A percentile compares a stretch with the other conserved stretches of the same genome.
Evolutionary conservation across 768 basidiomycete species (phyloP).

Genomic region (Calocera viscosa): DNA sequence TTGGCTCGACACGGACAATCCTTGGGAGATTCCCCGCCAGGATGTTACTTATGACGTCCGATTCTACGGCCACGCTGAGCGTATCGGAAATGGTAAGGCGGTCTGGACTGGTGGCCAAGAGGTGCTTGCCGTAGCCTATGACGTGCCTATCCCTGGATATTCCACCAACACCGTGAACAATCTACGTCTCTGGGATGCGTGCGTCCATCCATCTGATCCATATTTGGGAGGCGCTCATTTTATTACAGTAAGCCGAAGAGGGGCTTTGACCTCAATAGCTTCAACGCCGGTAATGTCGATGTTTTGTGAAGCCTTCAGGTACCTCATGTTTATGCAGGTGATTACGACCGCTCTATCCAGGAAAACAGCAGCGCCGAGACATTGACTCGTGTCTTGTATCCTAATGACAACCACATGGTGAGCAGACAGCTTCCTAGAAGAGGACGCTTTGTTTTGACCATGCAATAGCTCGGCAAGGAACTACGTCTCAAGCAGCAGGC

Average conservation of each 20-base stretch:
- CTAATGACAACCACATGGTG: constrained; percentile 70
- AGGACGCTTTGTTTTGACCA: background rate
- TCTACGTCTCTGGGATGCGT: constrained; percentile 3
- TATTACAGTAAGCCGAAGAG: constrained; percentile 54
- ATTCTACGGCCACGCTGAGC: constrained; percentile 77
- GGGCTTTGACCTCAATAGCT: constrained; percentile 86
- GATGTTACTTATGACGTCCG: constrained; percentile 78
- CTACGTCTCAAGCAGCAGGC: constrained; percentile 89
- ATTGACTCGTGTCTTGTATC: constrained; percentile 91
- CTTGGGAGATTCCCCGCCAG: constrained; percentile 66
- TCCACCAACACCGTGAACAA: constrained; percentile 1
- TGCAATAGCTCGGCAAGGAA: constrained; percentile 25
- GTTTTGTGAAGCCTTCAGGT: background rate
- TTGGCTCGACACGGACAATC: constrained; percentile 79
- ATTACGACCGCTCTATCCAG: constrained; percentile 83
- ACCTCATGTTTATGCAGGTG: constrained; percentile 35
- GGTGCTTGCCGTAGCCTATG: constrained; percentile 85
- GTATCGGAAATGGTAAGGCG: constrained; percentile 38
- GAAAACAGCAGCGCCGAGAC: constrained; percentile 81
- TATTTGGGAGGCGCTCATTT: background rate
- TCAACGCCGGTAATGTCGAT: constrained; percentile 53
- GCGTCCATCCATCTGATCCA: background rate
- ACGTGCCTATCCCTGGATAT: constrained; percentile 83
- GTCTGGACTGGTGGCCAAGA: constrained; percentile 72
- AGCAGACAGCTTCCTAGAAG: constrained; percentile 39